phyloP scores from a whole-genome alignment of 164 flowering plant genomes.

The Chimonanthus salicifolius region DNA sequence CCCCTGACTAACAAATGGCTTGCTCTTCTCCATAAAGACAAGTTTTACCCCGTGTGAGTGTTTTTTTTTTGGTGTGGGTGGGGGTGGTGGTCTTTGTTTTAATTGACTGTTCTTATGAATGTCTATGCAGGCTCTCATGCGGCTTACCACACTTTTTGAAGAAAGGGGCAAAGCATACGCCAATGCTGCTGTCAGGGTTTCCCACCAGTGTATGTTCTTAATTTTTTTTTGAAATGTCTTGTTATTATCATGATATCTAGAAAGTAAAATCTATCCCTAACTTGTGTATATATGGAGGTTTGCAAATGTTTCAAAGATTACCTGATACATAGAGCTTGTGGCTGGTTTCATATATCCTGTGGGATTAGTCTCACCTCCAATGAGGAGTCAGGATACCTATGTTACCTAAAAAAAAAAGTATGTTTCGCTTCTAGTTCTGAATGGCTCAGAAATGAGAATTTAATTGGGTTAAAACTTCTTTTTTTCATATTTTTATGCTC shows the following conservation, averaged over 20 bases:
- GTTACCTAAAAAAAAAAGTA: too few relatives aligned
- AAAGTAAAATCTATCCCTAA: neutral
- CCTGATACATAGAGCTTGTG: neutral
- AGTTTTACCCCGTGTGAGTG: too few relatives aligned
- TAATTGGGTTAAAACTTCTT: too few relatives aligned
- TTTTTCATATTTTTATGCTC: too few relatives aligned
- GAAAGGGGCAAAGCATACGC: slow-evolving; percentile 73
- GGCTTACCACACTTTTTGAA: slow-evolving; percentile 51
- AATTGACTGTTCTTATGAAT: neutral
- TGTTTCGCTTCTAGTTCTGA: too few relatives aligned
- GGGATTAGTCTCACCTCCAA: too few relatives aligned
- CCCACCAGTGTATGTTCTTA: slow-evolving; percentile 54
- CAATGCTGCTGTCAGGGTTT: slow-evolving; percentile 67
- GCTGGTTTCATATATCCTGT: neutral
- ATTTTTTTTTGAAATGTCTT: neutral
- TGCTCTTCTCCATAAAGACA: too few relatives aligned
- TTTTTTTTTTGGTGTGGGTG: too few relatives aligned
- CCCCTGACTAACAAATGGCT: too few relatives aligned
- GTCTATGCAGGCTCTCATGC: slow-evolving; percentile 45
- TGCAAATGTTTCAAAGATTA: neutral
- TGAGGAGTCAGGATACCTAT: too few relatives aligned
- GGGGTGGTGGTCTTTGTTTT: neutral
- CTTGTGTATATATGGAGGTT: too few relatives aligned
- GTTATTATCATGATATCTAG: neutral
- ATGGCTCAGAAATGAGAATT: too few relatives aligned